These are phyloP conservation scores for Rhizophora apiculata DNA, from an alignment of 345 rosid species.

Conservation along the genomic window DNA sequence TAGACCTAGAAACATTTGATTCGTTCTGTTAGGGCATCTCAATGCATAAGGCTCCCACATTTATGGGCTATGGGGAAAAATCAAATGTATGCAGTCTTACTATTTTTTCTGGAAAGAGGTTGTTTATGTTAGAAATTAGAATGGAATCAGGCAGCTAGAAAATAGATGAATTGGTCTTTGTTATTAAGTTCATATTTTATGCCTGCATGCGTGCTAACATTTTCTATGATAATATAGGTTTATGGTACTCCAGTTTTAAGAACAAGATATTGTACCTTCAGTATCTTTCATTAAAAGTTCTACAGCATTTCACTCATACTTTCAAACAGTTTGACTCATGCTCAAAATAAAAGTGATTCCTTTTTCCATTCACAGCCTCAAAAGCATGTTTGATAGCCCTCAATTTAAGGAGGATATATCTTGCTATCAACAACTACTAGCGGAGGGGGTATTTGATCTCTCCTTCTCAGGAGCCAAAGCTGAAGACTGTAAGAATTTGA, in stretches of 20 bases:
- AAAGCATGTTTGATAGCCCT: conserved; percentile 70
- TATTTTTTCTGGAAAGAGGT: too few species aligned
- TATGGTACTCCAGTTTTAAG: too few species aligned
- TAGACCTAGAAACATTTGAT: background rate
- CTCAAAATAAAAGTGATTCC: conserved; percentile 10
- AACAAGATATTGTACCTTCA: too few species aligned
- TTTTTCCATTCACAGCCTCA: conserved; percentile 55
- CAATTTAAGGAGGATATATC: conserved; percentile 78
- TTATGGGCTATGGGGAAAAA: too few species aligned
- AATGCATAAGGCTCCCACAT: background rate
- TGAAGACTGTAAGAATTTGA: conserved; percentile 59
- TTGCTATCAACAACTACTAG: conserved; percentile 67
- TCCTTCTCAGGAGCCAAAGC: conserved; percentile 47
- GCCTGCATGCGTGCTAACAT: background rate
- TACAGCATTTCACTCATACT: background rate
- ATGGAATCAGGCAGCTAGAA: background rate
- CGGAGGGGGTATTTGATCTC: conserved; percentile 75
- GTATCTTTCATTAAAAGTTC: too few species aligned
- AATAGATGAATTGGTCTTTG: background rate
- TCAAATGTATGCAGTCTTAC: too few species aligned
- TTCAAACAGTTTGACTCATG: background rate
- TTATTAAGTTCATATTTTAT: background rate
- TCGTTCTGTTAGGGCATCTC: background rate
- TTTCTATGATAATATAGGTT: too few species aligned
- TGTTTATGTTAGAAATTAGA: background rate